phyloP scores from a whole-genome alignment of 2,329 filamentous ascomycete species.

The Fusarium tupiense region DNA sequence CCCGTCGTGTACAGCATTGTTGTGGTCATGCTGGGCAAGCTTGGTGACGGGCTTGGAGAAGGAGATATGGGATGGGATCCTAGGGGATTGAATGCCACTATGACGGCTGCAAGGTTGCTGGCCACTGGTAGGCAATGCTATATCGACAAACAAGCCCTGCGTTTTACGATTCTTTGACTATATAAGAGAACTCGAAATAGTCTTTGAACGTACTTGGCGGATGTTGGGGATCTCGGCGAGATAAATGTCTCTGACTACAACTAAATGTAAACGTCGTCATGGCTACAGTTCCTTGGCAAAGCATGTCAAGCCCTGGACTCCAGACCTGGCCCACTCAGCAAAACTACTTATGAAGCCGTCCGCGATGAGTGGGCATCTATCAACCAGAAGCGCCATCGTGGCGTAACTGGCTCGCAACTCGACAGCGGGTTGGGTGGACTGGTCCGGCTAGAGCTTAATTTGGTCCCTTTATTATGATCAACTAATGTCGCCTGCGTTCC shows the following conservation, averaged over 20 bases:
- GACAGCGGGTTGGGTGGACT: slow-evolving; percentile 6
- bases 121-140: not conserved
- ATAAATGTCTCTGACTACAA: slow-evolving; percentile 23
- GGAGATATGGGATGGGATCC: not conserved
- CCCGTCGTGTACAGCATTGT: slow-evolving; percentile 35
- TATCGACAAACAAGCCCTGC: not conserved
- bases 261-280: not conserved
- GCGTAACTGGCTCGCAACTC: slow-evolving; percentile 4
- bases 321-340: slow-evolving; percentile 13
- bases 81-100: slow-evolving; percentile 4
- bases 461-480: slow-evolving; percentile 1
- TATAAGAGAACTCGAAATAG: not conserved
- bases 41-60: not conserved
- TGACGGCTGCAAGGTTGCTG: not conserved
- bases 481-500: not conserved
- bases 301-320: not conserved
- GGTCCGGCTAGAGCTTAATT: slow-evolving; percentile 26
- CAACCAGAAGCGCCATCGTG: slow-evolving; percentile 6
- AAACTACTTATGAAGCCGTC: slow-evolving; percentile 26
- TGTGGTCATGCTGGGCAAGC: slow-evolving; percentile 26
- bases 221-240: not conserved
- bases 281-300: slow-evolving; percentile 11
- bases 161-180: not conserved
- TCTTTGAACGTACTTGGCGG: not conserved
- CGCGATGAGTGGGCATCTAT: slow-evolving; percentile 7